These are phyloP conservation scores for Diaporthe humulicola DNA, from an alignment of 2,329 filamentous ascomycete species.

Conservation along the genomic window DNA sequence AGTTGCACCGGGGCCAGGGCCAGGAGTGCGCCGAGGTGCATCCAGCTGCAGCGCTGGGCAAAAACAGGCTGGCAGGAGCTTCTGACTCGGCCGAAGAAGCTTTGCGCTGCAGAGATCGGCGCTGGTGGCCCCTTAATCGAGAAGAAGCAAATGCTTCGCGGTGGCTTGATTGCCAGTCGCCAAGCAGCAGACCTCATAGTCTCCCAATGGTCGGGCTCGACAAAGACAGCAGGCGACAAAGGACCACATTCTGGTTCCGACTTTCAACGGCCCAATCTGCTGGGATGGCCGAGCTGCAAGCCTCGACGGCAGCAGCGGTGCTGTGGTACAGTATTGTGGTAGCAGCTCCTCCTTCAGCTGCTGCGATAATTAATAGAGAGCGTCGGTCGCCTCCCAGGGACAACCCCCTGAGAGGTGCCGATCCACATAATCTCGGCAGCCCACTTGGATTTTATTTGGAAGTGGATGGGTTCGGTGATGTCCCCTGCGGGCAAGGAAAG, in stretches of 20 bases:
- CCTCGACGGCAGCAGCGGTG: background rate
- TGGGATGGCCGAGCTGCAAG: constrained; percentile 1
- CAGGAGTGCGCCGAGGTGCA: constrained; percentile 10
- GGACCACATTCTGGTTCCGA: background rate
- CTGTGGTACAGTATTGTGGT: background rate
- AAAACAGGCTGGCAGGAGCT: background rate
- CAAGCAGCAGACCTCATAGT: constrained; percentile 24
- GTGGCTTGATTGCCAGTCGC: background rate
- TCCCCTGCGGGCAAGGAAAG: constrained; percentile 31
- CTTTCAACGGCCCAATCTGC: constrained; percentile 3
- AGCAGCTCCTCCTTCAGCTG: background rate
- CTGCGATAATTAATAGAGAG: constrained; percentile 2
- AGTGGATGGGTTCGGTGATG: constrained; percentile 38
- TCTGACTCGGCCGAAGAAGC: constrained; percentile 32
- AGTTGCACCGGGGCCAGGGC: constrained; percentile 26
- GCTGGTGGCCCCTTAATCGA: constrained; percentile 5
- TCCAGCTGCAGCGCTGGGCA: constrained; percentile 11
- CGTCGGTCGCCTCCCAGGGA: constrained; percentile 9
- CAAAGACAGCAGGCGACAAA: background rate
- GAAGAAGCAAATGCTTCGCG: constrained; percentile 12
- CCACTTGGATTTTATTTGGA: constrained; percentile 38
- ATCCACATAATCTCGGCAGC: constrained; percentile 40
- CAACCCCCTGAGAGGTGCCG: constrained; percentile 33
- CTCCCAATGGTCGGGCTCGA: constrained; percentile 17
- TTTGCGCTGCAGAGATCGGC: constrained; percentile 14